These are phyloP conservation scores for Agaricus subrufescens DNA, from an alignment of 768 basidiomycete genomes.

Conservation along the genomic window DNA sequence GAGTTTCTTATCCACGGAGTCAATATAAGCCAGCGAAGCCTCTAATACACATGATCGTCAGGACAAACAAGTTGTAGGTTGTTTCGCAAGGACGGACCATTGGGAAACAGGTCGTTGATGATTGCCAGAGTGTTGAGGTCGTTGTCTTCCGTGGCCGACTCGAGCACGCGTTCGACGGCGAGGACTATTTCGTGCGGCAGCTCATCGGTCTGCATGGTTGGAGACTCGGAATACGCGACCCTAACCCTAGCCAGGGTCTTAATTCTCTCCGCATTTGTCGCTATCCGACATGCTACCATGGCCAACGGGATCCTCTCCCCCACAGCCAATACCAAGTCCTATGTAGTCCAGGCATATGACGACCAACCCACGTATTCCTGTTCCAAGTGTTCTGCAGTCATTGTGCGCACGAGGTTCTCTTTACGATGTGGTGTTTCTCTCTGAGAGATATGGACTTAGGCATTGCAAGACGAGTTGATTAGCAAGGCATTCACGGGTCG, in stretches of 20 bases:
- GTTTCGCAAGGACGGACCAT: constrained; percentile 45
- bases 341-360: constrained; percentile 57
- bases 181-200: constrained; percentile 65
- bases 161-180: constrained; percentile 67
- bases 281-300: neutral
- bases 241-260: constrained; percentile 20
- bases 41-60: constrained; percentile 40
- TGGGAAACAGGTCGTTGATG: constrained; percentile 71
- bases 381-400: constrained; percentile 61
- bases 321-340: constrained; percentile 42
- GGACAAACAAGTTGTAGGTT: neutral
- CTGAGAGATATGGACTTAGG: constrained; percentile 30
- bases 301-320: constrained; percentile 14
- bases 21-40: constrained; percentile 66
- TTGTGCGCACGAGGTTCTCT: constrained; percentile 40
- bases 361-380: constrained; percentile 71
- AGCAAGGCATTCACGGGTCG: constrained; percentile 83
- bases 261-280: neutral
- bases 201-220: constrained; percentile 27
- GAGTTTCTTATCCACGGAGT: constrained; percentile 64
- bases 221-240: constrained; percentile 9
- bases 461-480: constrained; percentile 79
- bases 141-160: constrained; percentile 47
- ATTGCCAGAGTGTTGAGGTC: constrained; percentile 53
- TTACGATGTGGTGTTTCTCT: neutral